Percentiles rank a stretch among this genome's conserved stretches.
Conservation (phyloP, 257 asterid genomes). For the Osmanthus fragrans region DNA sequence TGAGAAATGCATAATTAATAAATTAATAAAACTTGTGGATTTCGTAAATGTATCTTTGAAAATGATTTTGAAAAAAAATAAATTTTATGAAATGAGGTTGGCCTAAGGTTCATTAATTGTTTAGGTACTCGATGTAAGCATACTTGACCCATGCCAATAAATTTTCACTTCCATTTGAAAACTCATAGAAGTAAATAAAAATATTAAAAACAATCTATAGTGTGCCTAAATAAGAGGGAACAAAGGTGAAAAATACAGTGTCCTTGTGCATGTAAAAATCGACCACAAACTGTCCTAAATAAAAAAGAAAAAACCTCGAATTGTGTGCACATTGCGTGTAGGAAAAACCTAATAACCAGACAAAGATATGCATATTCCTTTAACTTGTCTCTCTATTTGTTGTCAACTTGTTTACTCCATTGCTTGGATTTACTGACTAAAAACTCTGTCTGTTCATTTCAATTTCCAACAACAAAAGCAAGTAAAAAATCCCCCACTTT, state of each 20-base stretch:
- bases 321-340: constrained; percentile 28
- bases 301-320: background rate
- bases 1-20: too few relatives aligned
- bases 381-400: constrained; percentile 19
- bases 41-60: too few relatives aligned
- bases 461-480: constrained; percentile 25
- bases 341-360: background rate
- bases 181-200: too few relatives aligned
- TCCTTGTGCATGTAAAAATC: background rate
- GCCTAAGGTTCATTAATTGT: too few relatives aligned
- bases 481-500: constrained; percentile 33
- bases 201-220: background rate
- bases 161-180: too few relatives aligned
- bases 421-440: background rate
- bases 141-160: too few relatives aligned
- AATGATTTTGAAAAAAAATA: too few relatives aligned
- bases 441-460: background rate
- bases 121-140: too few relatives aligned
- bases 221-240: background rate
- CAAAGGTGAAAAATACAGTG: background rate
- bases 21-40: too few relatives aligned
- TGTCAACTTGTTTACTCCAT: constrained; percentile 6
- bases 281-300: background rate
- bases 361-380: constrained; percentile 16
- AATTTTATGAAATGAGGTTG: too few relatives aligned